A percentile compares a stretch with the other conserved stretches of the same genome.
These are phyloP conservation scores for Massospora cicadina DNA, from an alignment of 371 early-diverging fungal genomes.

Conservation along the genomic window DNA sequence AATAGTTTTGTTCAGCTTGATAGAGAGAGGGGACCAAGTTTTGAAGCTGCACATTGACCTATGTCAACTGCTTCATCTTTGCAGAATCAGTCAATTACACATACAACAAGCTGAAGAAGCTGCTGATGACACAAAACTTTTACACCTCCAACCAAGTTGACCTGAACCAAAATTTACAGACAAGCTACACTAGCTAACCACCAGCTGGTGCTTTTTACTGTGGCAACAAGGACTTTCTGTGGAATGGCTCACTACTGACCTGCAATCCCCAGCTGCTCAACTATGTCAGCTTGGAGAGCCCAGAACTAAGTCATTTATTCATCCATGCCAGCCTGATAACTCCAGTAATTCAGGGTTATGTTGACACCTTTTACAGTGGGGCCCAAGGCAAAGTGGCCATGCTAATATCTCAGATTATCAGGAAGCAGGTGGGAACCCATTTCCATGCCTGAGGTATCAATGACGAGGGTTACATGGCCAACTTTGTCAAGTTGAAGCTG, in stretches of 20 bases:
- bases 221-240: constrained; percentile 58
- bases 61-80: background rate
- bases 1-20: background rate
- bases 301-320: constrained; percentile 40
- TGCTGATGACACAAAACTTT: constrained; percentile 49
- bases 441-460: constrained; percentile 93
- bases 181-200: constrained; percentile 22
- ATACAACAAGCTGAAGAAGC: constrained; percentile 36
- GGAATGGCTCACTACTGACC: constrained; percentile 72
- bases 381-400: constrained; percentile 24
- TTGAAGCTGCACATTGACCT: background rate
- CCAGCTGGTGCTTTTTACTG: constrained; percentile 15
- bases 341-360: constrained; percentile 45
- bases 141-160: constrained; percentile 62
- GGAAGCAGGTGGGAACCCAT: constrained; percentile 80
- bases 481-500: constrained; percentile 92
- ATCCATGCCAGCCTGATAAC: constrained; percentile 48
- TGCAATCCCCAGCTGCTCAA: constrained; percentile 55
- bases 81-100: constrained; percentile 15
- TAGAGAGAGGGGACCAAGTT: background rate
- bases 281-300: constrained; percentile 26
- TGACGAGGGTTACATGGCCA: constrained; percentile 91
- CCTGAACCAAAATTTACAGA: constrained; percentile 44
- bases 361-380: constrained; percentile 26
- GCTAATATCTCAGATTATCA: constrained; percentile 78